Base-by-base conservation (phyloP, 371 early-diverging fungal genomes). In the Mortierella sp. region DNA sequence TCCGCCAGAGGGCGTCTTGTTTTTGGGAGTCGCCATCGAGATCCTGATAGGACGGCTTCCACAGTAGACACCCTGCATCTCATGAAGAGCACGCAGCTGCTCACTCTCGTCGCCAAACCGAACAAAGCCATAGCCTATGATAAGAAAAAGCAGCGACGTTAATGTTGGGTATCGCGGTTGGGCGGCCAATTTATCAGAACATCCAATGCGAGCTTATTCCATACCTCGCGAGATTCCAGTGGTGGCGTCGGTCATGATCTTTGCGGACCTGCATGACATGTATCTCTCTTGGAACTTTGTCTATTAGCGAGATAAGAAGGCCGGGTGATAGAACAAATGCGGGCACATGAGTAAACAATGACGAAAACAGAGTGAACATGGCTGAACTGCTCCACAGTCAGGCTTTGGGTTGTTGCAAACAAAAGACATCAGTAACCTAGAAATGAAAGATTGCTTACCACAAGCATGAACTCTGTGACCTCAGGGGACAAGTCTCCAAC, bases 401-500 rank as follows among this genome's bases (percentile, higher is more conserved):
- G 24, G 8, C 21, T 41, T 24, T 38, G 7, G 24, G 24, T 27
- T 56, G 21, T 0, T 68, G 21, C 41, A 38, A 41, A 35, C 24
- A 27, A n/a, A n/a, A 46, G 48, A 43, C 35, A 21, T 8, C 3
- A 11, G 14, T 7, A 11, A 16, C 83, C 90, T 75, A 14, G 7
- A 6, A 32, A 35, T 6, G 63, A 63, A 35, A 4, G 63, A 18
- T 58, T 3, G 7, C 63, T 63, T 91, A 96, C 97, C 91, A 95
- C 83, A 6, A 97, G 89, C 88, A 93, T 91, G 55, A 90, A 90
- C 77, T 94, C 93, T 41, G 93, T 94, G 3, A 96, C 94, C 70
- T 96, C 95, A 48, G 93, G 92, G 10, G 92, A 92, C 46, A 97
- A 85, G 86, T 97, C 97, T 65, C 97, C 97, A 32, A 97, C 96